These are phyloP conservation scores for Labyrinthula sp. DNA, from an alignment of 352 stramenopile genomes.

Conservation along the genomic window DNA sequence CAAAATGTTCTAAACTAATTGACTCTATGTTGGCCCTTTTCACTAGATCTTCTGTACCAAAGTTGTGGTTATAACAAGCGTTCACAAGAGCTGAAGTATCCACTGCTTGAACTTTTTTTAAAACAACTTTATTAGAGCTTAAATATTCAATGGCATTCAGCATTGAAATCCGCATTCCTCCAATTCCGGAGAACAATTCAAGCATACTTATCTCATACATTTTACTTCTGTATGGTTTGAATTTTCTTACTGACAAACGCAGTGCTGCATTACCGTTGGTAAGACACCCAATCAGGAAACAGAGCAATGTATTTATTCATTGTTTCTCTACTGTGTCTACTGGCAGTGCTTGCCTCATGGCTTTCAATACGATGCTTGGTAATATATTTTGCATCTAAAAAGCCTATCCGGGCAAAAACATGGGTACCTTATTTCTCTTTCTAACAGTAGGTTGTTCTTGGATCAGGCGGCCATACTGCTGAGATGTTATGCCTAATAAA, in stretches of 20 bases:
- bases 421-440: no score
- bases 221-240: no score
- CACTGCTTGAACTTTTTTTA: conserved; percentile 10
- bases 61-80: conserved; percentile 21
- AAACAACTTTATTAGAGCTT: neutral
- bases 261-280: no score
- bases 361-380: no score
- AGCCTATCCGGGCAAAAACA: no score
- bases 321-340: no score
- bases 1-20: conserved; percentile 10
- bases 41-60: neutral
- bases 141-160: conserved; percentile 27
- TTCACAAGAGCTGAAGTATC: conserved; percentile 18
- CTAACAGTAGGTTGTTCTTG: conserved; percentile 35
- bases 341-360: no score
- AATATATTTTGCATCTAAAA: no score
- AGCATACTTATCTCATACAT: no score
- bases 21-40: conserved; percentile 6
- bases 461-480: conserved; percentile 64
- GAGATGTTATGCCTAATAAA: conserved; percentile 78
- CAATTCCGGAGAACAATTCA: conserved; percentile 38
- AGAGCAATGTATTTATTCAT: no score
- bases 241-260: no score
- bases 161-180: conserved; percentile 35
- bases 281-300: no score